Evolutionary conservation across 768 basidiomycete species (phyloP).

Genomic region (Rhizopogon roseolus): DNA sequence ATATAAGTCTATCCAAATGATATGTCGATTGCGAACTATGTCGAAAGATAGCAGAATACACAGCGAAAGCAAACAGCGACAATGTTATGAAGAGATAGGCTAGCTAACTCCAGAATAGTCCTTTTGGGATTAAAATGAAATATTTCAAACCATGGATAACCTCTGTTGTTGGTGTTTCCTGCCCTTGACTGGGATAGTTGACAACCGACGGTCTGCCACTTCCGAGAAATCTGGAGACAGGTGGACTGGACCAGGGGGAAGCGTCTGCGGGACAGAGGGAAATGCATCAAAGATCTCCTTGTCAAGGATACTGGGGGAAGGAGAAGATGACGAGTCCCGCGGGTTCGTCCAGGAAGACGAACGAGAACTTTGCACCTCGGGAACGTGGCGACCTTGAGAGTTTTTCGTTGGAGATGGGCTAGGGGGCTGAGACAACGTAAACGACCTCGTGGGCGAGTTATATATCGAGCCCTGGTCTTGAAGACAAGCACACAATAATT

Average conservation of each 20-base stretch:
- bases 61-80: not conserved
- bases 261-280: constrained; percentile 58
- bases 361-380: constrained; percentile 17
- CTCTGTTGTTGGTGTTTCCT: constrained; percentile 21
- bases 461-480: constrained; percentile 25
- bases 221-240: constrained; percentile 10
- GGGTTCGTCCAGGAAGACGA: constrained; percentile 47
- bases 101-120: not conserved
- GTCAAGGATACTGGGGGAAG: constrained; percentile 45
- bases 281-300: constrained; percentile 65
- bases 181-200: constrained; percentile 22
- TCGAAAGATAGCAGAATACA: not conserved
- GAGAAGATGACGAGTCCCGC: constrained; percentile 32
- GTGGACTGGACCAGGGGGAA: constrained; percentile 28
- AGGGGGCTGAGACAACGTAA: constrained; percentile 17
- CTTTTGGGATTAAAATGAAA: not conserved
- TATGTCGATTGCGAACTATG: not conserved
- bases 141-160: constrained; percentile 17
- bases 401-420: constrained; percentile 12
- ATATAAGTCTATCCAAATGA: not conserved
- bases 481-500: not conserved
- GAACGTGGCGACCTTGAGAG: constrained; percentile 4
- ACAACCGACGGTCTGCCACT: constrained; percentile 10
- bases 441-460: constrained; percentile 17
- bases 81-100: not conserved